Evolutionary conservation across 179 eudicot genomes (phyloP), one percentile per base, ranked within the genome.

Genomic region (Corrigiola litoralis): DNA sequence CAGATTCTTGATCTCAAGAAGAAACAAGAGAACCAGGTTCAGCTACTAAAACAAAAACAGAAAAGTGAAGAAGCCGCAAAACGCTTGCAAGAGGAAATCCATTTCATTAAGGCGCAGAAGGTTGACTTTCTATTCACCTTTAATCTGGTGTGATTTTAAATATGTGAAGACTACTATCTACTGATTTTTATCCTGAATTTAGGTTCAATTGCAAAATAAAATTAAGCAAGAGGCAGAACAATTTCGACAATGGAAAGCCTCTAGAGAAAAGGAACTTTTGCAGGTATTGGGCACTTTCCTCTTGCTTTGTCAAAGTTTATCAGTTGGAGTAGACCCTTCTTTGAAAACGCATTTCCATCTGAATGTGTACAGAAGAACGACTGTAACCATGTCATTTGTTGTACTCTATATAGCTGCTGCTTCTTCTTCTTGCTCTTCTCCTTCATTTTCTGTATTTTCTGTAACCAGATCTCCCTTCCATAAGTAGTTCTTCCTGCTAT

Each of bases 201-300:
- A 92, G 98, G 98, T 95, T 76, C 99, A 88, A 79, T 65, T 95
- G 82, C 99, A 95, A 77, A 87, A 95, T 61, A 95, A 87, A 75
- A 95, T 92, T 61, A 95, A 95, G 77, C 99, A 92, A 87, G 99
- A 95, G 77, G 87, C 96, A 23, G 99, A 95, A 71, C 97, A 95
- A 71, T 95, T 95, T 82, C 95, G 99, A 62, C 89, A 75, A 58
- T 95, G 99, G 99, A 95, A 88, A 74, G 99, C 97, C 70, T 87
- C 95, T 66, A 84, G 99, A 64, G 99, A 95, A 68, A 95, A 95
- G 78, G 99, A 95, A 70, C 85, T 95, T 51, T 64, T 95, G 69
- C 97, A 95, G 99, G 99, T 92, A 65, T 38, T 34, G 38, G 41
- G 61, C 46, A 34, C 41, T 36, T 53, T 73, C 38, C 33, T 63